These are phyloP conservation scores for Solanum medicagineum DNA, from an alignment of 257 asterid species.

Conservation along the genomic window DNA sequence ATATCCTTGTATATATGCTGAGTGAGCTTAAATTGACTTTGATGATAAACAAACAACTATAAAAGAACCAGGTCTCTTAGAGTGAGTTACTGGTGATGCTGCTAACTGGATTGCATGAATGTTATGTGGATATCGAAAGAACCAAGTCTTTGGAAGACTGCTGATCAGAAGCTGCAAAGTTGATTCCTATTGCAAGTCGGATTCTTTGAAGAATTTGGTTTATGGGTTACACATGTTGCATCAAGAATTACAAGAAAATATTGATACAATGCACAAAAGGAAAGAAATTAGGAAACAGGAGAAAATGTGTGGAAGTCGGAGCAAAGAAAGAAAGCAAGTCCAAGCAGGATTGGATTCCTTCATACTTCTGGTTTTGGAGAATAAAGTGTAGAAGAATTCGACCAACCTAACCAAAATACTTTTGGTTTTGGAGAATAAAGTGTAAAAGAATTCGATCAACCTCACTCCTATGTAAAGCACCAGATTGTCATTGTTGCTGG, in stretches of 20 bases:
- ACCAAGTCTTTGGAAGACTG: background rate
- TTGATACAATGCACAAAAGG: background rate
- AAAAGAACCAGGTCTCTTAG: background rate
- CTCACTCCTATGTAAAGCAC: background rate
- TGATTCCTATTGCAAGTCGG: background rate
- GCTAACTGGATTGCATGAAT: background rate
- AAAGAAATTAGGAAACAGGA: background rate
- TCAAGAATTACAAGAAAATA: background rate
- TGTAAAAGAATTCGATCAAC: background rate
- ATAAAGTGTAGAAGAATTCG: background rate
- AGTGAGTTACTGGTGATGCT: background rate
- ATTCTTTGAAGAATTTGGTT: background rate
- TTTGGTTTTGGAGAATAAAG: background rate
- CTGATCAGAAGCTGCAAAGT: background rate
- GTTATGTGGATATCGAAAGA: background rate
- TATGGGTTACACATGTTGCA: background rate
- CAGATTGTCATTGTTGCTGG: background rate
- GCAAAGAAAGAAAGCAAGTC: background rate
- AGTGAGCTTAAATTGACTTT: background rate
- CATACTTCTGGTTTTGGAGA: background rate
- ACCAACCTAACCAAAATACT: background rate
- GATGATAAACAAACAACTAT: background rate
- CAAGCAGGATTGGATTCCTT: background rate
- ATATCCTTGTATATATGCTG: background rate
- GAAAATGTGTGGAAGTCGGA: background rate